Evolutionary conservation across 257 asterid genomes (phyloP).

Genomic region (Capsicum rhomboideum): DNA sequence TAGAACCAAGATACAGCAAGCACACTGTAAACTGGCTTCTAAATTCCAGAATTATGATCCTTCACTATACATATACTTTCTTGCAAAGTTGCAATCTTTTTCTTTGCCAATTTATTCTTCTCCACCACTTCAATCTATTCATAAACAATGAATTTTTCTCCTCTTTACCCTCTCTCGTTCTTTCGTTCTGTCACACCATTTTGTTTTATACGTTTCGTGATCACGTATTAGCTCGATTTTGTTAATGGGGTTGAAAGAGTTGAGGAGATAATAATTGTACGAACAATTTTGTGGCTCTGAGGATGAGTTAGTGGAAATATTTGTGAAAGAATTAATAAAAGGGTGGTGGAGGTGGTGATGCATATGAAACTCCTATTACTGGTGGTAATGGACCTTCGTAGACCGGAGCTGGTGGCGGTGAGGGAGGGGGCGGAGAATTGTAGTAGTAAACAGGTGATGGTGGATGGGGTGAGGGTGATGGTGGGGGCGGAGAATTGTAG

Average conservation of each 20-base stretch:
- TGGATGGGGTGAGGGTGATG: neutral
- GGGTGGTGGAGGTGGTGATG: slow-evolving; percentile 95
- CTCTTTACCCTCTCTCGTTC: slow-evolving; percentile 19
- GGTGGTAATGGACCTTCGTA: slow-evolving; percentile 89
- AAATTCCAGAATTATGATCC: slow-evolving; percentile 27
- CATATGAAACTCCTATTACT: slow-evolving; percentile 52
- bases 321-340: slow-evolving; percentile 70
- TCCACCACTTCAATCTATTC: slow-evolving; percentile 32
- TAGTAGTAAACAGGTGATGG: slow-evolving; percentile 32
- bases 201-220: neutral
- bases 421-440: slow-evolving; percentile 11
- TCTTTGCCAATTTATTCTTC: slow-evolving; percentile 30
- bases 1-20: slow-evolving; percentile 18
- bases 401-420: slow-evolving; percentile 8
- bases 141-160: slow-evolving; percentile 23
- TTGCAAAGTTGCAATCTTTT: slow-evolving; percentile 19
- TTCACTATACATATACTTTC: slow-evolving; percentile 38
- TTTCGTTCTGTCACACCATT: neutral
- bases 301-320: slow-evolving; percentile 34
- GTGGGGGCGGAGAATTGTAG: slow-evolving; percentile 22
- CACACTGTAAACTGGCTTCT: slow-evolving; percentile 4
- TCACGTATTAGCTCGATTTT: slow-evolving; percentile 27
- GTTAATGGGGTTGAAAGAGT: neutral
- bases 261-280: slow-evolving; percentile 9
- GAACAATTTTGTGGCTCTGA: slow-evolving; percentile 7